Evolutionary conservation across 306 rosid genomes (phyloP).

Genomic region (Urtica urens): DNA sequence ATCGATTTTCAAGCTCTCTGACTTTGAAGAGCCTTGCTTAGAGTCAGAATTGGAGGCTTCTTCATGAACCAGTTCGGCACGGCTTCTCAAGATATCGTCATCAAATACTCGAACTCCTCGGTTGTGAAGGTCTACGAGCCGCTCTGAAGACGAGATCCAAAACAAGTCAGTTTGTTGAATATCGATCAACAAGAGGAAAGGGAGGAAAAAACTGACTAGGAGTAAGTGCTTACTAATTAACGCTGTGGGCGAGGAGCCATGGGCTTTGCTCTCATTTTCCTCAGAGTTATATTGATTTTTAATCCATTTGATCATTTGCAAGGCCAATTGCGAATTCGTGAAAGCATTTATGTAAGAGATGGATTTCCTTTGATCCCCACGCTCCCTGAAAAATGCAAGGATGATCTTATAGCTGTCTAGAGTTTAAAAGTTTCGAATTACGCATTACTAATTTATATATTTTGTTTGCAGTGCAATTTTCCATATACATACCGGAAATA

Average conservation of each 20-base stretch:
- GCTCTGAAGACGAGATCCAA: constrained; percentile 30
- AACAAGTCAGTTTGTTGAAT: neutral
- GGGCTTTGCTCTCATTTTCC: constrained; percentile 28
- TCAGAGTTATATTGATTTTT: constrained; percentile 26
- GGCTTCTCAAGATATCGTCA: constrained; percentile 29
- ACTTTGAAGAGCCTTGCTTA: constrained; percentile 19
- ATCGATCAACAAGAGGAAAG: neutral
- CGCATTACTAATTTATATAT: neutral
- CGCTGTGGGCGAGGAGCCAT: constrained; percentile 41
- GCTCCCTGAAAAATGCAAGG: constrained; percentile 30
- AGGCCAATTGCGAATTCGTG: constrained; percentile 39
- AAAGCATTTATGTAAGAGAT: constrained; percentile 44
- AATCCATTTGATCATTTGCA: constrained; percentile 40
- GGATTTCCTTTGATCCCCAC: constrained; percentile 58
- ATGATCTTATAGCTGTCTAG: too few species aligned
- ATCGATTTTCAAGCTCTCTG: constrained; percentile 22
- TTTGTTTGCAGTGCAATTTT: neutral
- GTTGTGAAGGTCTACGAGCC: constrained; percentile 57
- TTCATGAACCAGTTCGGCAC: constrained; percentile 25
- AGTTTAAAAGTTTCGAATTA: neutral
- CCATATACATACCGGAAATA: constrained; percentile 45
- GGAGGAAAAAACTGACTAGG: neutral
- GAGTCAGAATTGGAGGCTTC: too few species aligned
- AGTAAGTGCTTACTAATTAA: constrained; percentile 39
- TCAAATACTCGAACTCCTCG: constrained; percentile 51